These are phyloP conservation scores for Aspergillus neoniger DNA, from an alignment of 2,329 filamentous ascomycete species.

Conservation along the genomic window DNA sequence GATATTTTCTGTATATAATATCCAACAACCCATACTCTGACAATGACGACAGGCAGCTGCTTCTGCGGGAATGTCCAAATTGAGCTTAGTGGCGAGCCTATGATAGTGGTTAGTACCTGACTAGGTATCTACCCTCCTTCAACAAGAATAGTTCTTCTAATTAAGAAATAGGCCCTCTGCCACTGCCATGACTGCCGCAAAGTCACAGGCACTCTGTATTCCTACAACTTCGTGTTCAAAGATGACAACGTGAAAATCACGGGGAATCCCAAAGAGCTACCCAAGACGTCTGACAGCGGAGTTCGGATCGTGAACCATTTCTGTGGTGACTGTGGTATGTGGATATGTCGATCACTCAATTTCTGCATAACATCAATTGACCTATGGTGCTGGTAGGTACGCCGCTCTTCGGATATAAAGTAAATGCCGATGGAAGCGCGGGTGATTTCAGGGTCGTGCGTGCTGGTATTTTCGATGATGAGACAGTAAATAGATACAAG, in stretches of 20 bases:
- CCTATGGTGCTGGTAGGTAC: conserved; percentile 26
- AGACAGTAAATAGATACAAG: conserved; percentile 29
- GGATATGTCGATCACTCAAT: not conserved
- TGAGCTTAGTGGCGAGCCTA: conserved; percentile 34
- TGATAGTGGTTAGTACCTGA: conserved; percentile 23
- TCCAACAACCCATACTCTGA: not conserved
- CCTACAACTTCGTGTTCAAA: conserved; percentile 36
- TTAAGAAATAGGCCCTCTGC: conserved; percentile 33
- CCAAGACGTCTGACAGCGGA: conserved; percentile 39
- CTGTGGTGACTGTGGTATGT: conserved; percentile 41
- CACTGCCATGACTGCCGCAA: conserved; percentile 46
- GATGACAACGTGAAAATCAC: conserved; percentile 29
- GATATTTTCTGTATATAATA: not conserved
- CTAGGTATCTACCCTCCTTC: too few relatives aligned
- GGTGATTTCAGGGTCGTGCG: conserved; percentile 33
- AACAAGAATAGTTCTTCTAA: not conserved
- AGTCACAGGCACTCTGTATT: conserved; percentile 34
- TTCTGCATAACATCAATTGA: not conserved
- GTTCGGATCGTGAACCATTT: conserved; percentile 40
- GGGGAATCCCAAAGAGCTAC: conserved; percentile 38
- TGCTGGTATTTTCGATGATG: conserved; percentile 41
- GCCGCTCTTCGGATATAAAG: conserved; percentile 30
- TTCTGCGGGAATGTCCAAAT: conserved; percentile 41
- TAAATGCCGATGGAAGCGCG: conserved; percentile 22
- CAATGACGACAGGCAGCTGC: conserved; percentile 37